A percentile compares a stretch with the other conserved stretches of the same genome.
Conservation (phyloP, 805 yeast genomes). For the Candida schatavii region DNA sequence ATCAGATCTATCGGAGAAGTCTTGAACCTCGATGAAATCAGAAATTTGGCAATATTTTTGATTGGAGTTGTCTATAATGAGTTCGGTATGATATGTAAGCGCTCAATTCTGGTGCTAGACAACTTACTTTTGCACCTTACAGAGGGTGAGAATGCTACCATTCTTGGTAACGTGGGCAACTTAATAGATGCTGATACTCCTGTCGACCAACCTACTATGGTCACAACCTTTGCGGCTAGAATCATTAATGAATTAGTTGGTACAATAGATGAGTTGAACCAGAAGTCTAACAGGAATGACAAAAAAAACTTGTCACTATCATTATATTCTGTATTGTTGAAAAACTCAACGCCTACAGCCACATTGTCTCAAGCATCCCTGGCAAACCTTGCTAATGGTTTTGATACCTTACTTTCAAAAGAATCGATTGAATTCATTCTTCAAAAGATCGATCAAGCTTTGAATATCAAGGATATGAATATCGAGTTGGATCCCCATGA, state of each 20-base stretch:
- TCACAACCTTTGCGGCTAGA: neutral
- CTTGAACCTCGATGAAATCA: slow-evolving; percentile 35
- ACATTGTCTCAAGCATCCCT: neutral
- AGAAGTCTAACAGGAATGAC: neutral
- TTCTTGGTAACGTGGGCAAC: neutral
- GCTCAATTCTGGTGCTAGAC: slow-evolving; percentile 49
- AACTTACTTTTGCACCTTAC: slow-evolving; percentile 25
- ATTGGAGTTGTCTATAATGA: slow-evolving; percentile 37
- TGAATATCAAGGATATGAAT: slow-evolving; percentile 22
- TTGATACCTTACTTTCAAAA: neutral
- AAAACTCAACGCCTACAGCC: slow-evolving; percentile 6
- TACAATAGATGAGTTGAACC: neutral
- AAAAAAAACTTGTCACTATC: slow-evolving; percentile 5
- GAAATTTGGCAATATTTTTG: slow-evolving; percentile 23
- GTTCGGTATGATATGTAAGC: slow-evolving; percentile 45
- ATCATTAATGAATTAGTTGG: slow-evolving; percentile 1
- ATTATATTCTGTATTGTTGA: slow-evolving; percentile 8
- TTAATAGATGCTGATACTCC: neutral
- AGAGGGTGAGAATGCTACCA: neutral
- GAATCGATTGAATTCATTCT: slow-evolving; percentile 13
- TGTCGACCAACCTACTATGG: neutral
- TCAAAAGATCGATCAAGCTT: slow-evolving; percentile 15
- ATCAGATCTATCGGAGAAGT: slow-evolving; percentile 47
- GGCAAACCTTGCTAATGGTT: neutral
- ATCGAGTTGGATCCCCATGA: slow-evolving; percentile 23